Base-by-base conservation (phyloP, 306 rosid species). In the Urtica urens region DNA sequence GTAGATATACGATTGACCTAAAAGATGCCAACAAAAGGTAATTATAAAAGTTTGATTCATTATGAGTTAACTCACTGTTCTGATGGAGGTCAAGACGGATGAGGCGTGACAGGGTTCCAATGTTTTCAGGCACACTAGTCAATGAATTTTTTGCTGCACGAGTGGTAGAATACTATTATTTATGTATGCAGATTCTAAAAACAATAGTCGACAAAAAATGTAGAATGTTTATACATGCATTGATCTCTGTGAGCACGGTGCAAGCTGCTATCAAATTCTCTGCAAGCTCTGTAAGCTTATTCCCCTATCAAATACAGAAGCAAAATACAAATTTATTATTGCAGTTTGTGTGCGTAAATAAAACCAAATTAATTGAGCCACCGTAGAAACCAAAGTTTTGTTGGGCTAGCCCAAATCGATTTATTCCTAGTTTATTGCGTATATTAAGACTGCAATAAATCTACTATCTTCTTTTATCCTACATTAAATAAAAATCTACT, bases 1-100 rank as follows among this genome's bases (percentile, higher is more conserved):
- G 50, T 65, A 60, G 34, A 50, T 52, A 43, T 58, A 59, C 21
- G 51, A 33, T 38, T 38, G 47, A 3, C 38, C 54, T 28, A 18
- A 28, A 34, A 26, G 2, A 41, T 11, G 22, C 30, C 22, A 16
- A 35, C 9, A 11, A 47, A 59, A 6, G 23, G 40, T 45, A 30
- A 47, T 34, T 3, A 35, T 35, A 7, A 37, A 25, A 48, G 15
- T 3, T 28, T 51, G 26, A 31, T 15, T 39, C 23, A n/a, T 61
- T 69, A 28, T 51, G 16, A 55, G 43, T 45, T 39, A 60, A 72
- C 93, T 74, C 78, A 88, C 97, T 76, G 67, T 88, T 88, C 56
- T 84, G 97, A 48, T 74, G 79, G 55, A 84, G 71, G 64, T 88
- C 86, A 55, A 88, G 78, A 46, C 93, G 82, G 59, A 84, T 78